These are phyloP conservation scores for Aspergillus indologenus DNA, from an alignment of 495 filamentous ascomycete species.

Conservation along the genomic window DNA sequence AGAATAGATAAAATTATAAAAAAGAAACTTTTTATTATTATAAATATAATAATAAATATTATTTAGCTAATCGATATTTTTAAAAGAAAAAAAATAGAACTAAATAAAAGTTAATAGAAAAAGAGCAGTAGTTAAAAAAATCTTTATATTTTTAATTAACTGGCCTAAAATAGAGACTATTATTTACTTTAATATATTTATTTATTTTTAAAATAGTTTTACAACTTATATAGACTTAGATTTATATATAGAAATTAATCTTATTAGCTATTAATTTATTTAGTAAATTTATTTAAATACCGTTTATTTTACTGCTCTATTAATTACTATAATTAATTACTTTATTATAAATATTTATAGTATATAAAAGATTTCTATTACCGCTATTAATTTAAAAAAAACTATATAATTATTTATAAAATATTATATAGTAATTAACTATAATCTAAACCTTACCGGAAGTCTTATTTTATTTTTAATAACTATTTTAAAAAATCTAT, in stretches of 20 bases:
- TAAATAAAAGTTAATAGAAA: background rate
- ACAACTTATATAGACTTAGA: background rate
- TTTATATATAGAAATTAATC: background rate
- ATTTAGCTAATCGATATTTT: background rate
- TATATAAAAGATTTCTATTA: slow-evolving; percentile 2
- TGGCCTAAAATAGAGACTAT: background rate
- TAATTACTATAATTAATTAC: background rate
- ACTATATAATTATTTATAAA: background rate
- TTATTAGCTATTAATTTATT: slow-evolving; percentile 2
- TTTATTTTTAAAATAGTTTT: slow-evolving; percentile 1
- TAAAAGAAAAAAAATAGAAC: background rate
- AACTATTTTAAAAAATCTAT: background rate
- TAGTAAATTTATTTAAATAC: background rate
- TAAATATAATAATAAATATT: slow-evolving; percentile 1
- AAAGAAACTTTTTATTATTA: background rate
- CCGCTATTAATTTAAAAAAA: background rate
- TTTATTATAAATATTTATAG: background rate
- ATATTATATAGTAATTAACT: slow-evolving; percentile 1
- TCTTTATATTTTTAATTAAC: background rate
- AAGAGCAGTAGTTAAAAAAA: background rate
- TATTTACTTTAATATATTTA: slow-evolving; percentile 1
- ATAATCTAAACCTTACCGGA: background rate
- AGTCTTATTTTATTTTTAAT: background rate
- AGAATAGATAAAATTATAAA: background rate
- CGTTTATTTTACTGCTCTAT: background rate